These are phyloP conservation scores for Pyrus pyrifolia DNA, from an alignment of 306 rosid species.

Conservation along the genomic window DNA sequence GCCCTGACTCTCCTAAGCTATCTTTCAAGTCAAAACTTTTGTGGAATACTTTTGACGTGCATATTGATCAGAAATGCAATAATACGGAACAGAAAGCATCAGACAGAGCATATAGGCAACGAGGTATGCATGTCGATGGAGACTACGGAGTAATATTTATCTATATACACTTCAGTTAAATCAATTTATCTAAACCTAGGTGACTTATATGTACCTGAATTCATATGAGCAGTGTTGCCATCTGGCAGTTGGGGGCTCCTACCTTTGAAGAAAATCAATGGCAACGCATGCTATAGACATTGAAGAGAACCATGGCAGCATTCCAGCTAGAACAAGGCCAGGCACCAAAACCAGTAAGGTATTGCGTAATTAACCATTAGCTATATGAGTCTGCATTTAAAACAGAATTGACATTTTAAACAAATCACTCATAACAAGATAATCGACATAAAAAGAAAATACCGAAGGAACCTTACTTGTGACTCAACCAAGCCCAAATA, in stretches of 20 bases:
- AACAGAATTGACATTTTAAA: not conserved
- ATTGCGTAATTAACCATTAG: not conserved
- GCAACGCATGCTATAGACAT: constrained; percentile 51
- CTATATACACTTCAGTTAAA: not conserved
- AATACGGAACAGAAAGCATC: not conserved
- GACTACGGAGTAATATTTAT: not conserved
- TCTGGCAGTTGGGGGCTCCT: constrained; percentile 89
- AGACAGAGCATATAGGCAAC: not conserved
- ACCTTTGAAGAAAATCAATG: constrained; percentile 74
- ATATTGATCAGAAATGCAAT: not conserved
- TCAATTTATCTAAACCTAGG: not conserved
- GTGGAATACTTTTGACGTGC: not conserved
- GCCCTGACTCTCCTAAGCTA: not conserved
- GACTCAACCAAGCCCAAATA: not conserved
- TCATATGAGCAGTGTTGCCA: constrained; percentile 50
- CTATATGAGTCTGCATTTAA: not conserved
- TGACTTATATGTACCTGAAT: constrained; percentile 31
- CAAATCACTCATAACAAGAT: not conserved
- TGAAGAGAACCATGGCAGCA: constrained; percentile 81
- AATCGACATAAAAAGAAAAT: not conserved
- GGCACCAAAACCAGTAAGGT: constrained; percentile 33
- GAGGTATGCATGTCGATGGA: constrained; percentile 6
- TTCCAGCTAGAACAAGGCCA: constrained; percentile 60
- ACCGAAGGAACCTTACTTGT: not conserved
- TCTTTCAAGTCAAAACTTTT: not conserved